Conservation (phyloP, 1,284 basidiomycete genomes). For the Ceratobasidium sp. region DNA sequence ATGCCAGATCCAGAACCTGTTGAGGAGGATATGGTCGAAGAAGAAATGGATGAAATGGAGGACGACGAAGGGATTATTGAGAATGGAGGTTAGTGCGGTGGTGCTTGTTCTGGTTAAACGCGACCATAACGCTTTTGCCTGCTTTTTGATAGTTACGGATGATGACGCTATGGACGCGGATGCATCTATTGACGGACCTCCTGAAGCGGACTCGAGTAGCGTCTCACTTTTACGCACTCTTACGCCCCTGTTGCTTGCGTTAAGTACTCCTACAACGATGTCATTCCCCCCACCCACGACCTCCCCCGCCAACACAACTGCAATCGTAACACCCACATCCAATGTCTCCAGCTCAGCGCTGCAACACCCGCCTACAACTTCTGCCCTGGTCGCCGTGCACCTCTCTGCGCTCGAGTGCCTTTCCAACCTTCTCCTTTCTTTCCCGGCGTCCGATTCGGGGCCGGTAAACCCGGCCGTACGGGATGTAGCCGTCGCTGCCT, state of each 20-base stretch:
- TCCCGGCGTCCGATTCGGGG: slow-evolving; percentile 61
- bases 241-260: slow-evolving; percentile 51
- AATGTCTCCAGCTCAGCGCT: slow-evolving; percentile 75
- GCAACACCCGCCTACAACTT: slow-evolving; percentile 85
- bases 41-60: slow-evolving; percentile 50
- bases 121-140: slow-evolving; percentile 16
- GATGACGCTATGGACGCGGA: slow-evolving; percentile 55
- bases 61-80: slow-evolving; percentile 39
- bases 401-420: slow-evolving; percentile 88
- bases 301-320: slow-evolving; percentile 77
- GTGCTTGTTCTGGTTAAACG: not conserved
- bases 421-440: slow-evolving; percentile 87
- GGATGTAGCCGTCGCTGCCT: slow-evolving; percentile 64
- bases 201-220: slow-evolving; percentile 48
- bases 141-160: slow-evolving; percentile 52
- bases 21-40: slow-evolving; percentile 56
- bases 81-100: slow-evolving; percentile 3
- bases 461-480: slow-evolving; percentile 45
- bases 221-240: slow-evolving; percentile 60
- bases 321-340: slow-evolving; percentile 57
- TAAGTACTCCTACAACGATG: slow-evolving; percentile 36
- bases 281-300: slow-evolving; percentile 61
- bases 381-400: slow-evolving; percentile 82
- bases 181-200: slow-evolving; percentile 51
- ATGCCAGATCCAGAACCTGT: slow-evolving; percentile 74